phyloP scores from a whole-genome alignment of 176 grass and related monocot species.

The Cenchrus fungigraminus region DNA sequence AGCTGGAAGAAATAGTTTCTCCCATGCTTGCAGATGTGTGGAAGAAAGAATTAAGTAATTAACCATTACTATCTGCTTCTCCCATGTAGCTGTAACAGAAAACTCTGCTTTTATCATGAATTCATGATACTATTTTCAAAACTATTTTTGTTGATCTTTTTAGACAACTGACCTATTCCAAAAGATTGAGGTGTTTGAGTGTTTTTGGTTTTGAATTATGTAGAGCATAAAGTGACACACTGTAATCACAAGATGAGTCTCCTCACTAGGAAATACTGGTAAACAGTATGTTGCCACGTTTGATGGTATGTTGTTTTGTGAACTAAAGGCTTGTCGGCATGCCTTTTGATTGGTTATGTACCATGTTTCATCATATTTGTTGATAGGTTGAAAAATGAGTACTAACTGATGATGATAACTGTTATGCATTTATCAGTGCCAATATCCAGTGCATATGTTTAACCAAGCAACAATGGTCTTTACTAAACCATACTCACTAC shows the following conservation, averaged over 20 bases:
- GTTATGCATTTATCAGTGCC: neutral
- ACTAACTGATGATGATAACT: conserved; percentile 2
- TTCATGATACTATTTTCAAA: neutral
- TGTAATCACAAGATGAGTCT: conserved; percentile 3
- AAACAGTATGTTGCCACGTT: neutral
- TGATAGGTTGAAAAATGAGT: conserved; percentile 13
- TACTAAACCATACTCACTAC: neutral
- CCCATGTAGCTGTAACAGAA: neutral
- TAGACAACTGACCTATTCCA: neutral
- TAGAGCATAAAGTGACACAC: neutral
- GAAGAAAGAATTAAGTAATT: conserved; percentile 10
- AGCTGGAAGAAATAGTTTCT: conserved; percentile 25
- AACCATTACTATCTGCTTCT: conserved; percentile 6
- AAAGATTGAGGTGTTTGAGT: neutral
- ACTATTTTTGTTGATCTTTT: neutral
- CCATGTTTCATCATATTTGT: conserved; percentile 8
- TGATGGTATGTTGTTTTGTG: neutral
- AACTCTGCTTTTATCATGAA: neutral
- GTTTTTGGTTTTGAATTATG: conserved; percentile 1
- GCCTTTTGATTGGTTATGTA: conserved; percentile 1
- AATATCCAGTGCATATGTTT: neutral
- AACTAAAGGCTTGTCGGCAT: conserved; percentile 9
- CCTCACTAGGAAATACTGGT: conserved; percentile 14
- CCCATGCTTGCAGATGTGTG: conserved; percentile 3
- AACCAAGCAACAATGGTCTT: neutral